These are phyloP conservation scores for Globisporangium mamillatum DNA, from an alignment of 352 stramenopile genomes.

Conservation along the genomic window DNA sequence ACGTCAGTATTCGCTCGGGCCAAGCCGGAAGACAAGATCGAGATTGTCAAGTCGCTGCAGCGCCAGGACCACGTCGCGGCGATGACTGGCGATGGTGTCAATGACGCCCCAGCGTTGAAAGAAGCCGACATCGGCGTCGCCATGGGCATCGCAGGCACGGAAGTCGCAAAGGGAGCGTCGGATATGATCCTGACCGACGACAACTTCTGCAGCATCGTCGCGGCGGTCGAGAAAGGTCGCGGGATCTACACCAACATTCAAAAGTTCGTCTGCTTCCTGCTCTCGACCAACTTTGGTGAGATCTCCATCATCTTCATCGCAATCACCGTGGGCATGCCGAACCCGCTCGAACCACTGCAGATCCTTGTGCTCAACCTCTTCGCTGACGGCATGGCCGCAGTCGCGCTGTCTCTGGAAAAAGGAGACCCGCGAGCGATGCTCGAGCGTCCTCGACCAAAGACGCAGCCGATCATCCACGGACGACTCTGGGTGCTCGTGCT, in stretches of 20 bases:
- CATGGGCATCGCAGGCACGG: constrained; percentile 97
- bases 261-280: constrained; percentile 98
- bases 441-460: constrained; percentile 58
- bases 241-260: constrained; percentile 98
- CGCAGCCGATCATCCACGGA: constrained; percentile 52
- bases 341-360: constrained; percentile 94
- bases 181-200: constrained; percentile 99
- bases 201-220: constrained; percentile 98
- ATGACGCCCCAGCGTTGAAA: constrained; percentile 93
- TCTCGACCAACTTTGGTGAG: constrained; percentile 97
- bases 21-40: constrained; percentile 16
- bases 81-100: constrained; percentile 99
- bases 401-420: constrained; percentile 68
- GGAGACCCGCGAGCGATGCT: constrained; percentile 64
- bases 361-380: constrained; percentile 99
- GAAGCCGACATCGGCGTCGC: constrained; percentile 50
- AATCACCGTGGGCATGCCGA: constrained; percentile 56
- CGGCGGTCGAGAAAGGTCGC: constrained; percentile 94
- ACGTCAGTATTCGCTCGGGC: constrained; percentile 11
- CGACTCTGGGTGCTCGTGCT: constrained; percentile 66
- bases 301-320: constrained; percentile 85
- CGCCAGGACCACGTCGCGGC: constrained; percentile 37
- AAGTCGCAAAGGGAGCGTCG: constrained; percentile 97
- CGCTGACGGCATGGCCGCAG: constrained; percentile 90
- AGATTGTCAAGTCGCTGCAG: constrained; percentile 17